Percentiles rank a stretch among this genome's conserved stretches.
These are phyloP conservation scores for Arabidopsis thaliana DNA, from an alignment of 345 rosid genomes.

Conservation along the genomic window DNA sequence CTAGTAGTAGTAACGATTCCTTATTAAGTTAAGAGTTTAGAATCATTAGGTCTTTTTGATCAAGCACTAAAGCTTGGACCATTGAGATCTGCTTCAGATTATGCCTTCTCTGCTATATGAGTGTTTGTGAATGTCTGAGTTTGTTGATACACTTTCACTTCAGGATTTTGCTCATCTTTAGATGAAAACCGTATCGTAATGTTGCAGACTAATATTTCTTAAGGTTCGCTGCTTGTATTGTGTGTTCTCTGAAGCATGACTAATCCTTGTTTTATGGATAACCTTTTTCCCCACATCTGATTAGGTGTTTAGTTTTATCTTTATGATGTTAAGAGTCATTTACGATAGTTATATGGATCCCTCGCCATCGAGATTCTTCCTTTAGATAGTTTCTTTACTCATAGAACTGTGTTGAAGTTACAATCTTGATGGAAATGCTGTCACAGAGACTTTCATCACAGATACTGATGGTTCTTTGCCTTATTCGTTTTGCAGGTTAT, in stretches of 20 bases:
- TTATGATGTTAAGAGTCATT: neutral
- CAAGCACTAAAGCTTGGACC: neutral
- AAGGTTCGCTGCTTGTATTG: neutral
- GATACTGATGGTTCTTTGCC: slow-evolving; percentile 26
- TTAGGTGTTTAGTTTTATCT: neutral
- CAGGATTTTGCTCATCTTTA: slow-evolving; percentile 10
- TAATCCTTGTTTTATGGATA: neutral
- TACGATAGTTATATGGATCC: neutral
- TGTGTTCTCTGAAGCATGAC: neutral
- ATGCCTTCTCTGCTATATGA: neutral
- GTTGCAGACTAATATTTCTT: neutral
- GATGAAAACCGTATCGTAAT: neutral
- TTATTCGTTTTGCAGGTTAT: slow-evolving; percentile 49
- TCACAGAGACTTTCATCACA: neutral
- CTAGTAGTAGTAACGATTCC: neutral
- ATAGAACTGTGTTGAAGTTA: neutral
- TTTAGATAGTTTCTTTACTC: neutral
- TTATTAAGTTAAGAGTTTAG: neutral
- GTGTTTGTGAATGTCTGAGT: neutral
- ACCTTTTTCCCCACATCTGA: neutral
- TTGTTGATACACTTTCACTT: slow-evolving; percentile 22
- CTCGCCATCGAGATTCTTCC: neutral
- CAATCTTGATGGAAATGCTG: neutral
- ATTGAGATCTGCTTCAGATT: neutral
- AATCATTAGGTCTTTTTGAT: slow-evolving; percentile 9